These are phyloP conservation scores for Dillenia turbinata DNA, from an alignment of 164 flowering plant species.

Conservation along the genomic window DNA sequence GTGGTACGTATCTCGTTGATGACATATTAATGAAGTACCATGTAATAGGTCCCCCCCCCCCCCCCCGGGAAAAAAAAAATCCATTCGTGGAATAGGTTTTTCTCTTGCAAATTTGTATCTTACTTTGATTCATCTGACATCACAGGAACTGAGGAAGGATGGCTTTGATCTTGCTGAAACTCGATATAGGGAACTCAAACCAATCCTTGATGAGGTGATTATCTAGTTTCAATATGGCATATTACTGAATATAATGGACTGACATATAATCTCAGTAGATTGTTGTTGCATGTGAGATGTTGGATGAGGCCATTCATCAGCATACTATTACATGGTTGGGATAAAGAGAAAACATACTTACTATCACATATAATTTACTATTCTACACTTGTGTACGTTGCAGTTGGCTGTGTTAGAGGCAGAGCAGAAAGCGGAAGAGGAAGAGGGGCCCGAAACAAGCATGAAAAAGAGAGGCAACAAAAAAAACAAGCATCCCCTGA, in stretches of 20 bases:
- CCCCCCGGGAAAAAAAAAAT: too few species aligned
- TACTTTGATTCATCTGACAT: constrained; percentile 5
- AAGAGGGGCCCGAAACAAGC: constrained; percentile 66
- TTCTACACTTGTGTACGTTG: background rate
- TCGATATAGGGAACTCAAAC: constrained; percentile 89
- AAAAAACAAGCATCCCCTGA: constrained; percentile 32
- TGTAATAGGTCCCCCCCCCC: too few species aligned
- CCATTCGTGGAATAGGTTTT: too few species aligned
- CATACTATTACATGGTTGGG: background rate
- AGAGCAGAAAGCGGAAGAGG: constrained; percentile 97
- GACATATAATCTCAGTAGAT: too few species aligned
- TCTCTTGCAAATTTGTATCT: background rate
- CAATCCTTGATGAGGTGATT: constrained; percentile 90
- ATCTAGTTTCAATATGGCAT: background rate
- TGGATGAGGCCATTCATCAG: too few species aligned
- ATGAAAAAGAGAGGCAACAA: constrained; percentile 69
- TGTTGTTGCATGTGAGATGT: too few species aligned
- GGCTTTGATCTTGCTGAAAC: constrained; percentile 96
- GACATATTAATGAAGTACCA: too few species aligned
- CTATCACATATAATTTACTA: too few species aligned
- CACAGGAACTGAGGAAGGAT: constrained; percentile 92
- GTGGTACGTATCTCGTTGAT: too few species aligned
- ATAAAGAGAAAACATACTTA: too few species aligned
- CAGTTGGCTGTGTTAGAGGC: constrained; percentile 85
- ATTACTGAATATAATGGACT: too few species aligned